Base-by-base conservation (phyloP, 495 filamentous ascomycete species). In the Polyplosphaeria fusca region DNA sequence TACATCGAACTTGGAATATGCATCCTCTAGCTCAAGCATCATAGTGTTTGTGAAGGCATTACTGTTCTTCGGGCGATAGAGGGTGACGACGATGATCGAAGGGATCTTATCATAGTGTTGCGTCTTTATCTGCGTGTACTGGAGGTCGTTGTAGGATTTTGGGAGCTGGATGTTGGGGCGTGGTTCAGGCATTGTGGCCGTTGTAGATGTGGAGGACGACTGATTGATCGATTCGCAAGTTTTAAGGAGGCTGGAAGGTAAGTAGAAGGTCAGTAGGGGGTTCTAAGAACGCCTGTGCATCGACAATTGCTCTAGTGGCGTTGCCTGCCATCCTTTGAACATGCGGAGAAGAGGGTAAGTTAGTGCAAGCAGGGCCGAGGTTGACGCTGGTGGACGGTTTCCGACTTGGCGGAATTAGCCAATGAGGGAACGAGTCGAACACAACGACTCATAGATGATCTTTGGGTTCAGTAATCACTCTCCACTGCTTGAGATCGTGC, bases 41-140 rank as follows among this genome's bases (percentile, higher is more conserved):
- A 86, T 84, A 18, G 66, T 68, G 20, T 57, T 50, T 12, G 81
- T 85, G 68, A 84, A 85, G 47, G 83, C 82, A 80, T 86, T 86
- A 71, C 80, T 71, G 37, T 82, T 80, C 1, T 70, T 65, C 0
- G 81, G 82, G 0, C 83, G 76, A 67, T 83, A 62, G 24, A 85
- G 74, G 3, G 74, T 78, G 26, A 84, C 70, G 25, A 85, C 64
- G 18, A 86, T 73, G 30, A 84, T 73, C 22, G 74, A 61, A 0
- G 81, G 73, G 18, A 70, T 70, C 0, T 58, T 41, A 0, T 80
- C 80, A 59, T 81, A 68, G 55, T 86, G 80, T 18, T 75, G 74
- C 60, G 82, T 64, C 20, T 73, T 70, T 62, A 86, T 79, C 54
- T 83, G 68, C 24, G 63, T 71, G 39, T 62, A 77, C 20, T 77